Conservation (phyloP, 2,329 filamentous ascomycete species). For the Exophiala xenobiotica region DNA sequence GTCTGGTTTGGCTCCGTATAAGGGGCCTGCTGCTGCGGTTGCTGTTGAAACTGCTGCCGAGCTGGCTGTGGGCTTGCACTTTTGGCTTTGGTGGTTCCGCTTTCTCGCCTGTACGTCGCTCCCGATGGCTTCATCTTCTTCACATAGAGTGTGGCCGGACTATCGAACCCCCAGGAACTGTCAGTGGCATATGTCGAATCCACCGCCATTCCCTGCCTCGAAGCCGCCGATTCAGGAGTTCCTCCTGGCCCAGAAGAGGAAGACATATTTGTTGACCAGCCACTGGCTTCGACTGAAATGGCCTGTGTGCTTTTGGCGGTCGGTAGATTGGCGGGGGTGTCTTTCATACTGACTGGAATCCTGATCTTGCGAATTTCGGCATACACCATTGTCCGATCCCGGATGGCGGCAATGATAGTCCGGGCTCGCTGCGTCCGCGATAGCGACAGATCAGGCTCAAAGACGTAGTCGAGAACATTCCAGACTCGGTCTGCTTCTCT, state of each 20-base stretch:
- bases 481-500: constrained; percentile 66
- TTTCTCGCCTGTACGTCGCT: background rate
- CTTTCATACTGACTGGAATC: constrained; percentile 31
- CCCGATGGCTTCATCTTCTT: background rate
- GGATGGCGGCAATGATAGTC: constrained; percentile 62
- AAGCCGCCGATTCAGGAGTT: background rate
- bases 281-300: background rate
- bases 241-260: background rate
- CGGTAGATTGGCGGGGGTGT: background rate
- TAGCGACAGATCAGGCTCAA: constrained; percentile 57
- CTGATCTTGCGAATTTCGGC: constrained; percentile 33
- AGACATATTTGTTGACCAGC: background rate
- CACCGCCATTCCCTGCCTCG: background rate
- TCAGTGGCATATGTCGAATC: constrained; percentile 7
- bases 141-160: constrained; percentile 23
- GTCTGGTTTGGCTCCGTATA: constrained; percentile 8
- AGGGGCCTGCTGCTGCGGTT: background rate
- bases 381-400: constrained; percentile 42
- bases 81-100: background rate
- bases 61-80: background rate
- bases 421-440: constrained; percentile 59
- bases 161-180: constrained; percentile 27
- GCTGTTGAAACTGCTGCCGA: constrained; percentile 6
- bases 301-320: background rate
- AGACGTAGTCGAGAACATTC: constrained; percentile 70